phyloP scores from a whole-genome alignment of 345 rosid genomes.

The Lepidium sativum region DNA sequence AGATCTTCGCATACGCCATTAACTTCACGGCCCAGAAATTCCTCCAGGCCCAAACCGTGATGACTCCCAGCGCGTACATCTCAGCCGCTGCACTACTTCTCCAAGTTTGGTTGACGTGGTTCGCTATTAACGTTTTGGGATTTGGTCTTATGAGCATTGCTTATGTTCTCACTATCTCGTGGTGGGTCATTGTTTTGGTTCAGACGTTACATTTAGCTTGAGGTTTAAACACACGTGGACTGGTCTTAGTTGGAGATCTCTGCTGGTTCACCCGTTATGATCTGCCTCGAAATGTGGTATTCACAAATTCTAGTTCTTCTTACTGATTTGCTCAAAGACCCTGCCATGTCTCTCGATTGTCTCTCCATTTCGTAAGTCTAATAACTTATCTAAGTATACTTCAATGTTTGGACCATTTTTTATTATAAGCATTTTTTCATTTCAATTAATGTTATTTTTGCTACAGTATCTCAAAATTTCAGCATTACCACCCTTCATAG shows the following conservation, averaged over 20 bases:
- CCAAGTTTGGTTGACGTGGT: slow-evolving; percentile 52
- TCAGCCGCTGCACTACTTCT: slow-evolving; percentile 42
- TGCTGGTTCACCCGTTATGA: slow-evolving; percentile 76
- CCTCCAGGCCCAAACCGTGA: slow-evolving; percentile 60
- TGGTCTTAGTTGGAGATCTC: slow-evolving; percentile 58
- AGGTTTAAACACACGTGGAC: slow-evolving; percentile 58
- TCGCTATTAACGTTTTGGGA: slow-evolving; percentile 32
- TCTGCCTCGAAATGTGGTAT: slow-evolving; percentile 91
- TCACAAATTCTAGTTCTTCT: slow-evolving; percentile 62
- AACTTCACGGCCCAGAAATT: slow-evolving; percentile 66
- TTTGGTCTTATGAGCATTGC: slow-evolving; percentile 57
- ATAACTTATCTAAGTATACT: not conserved
- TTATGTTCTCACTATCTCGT: slow-evolving; percentile 59
- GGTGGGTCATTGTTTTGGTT: slow-evolving; percentile 75
- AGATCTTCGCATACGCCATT: slow-evolving; percentile 55
- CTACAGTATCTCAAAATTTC: slow-evolving; percentile 46
- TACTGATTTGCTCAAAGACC: slow-evolving; percentile 62
- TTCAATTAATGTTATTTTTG: not conserved
- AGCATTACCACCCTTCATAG: slow-evolving; percentile 58
- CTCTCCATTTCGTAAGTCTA: slow-evolving; percentile 68
- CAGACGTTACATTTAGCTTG: slow-evolving; percentile 40
- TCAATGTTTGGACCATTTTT: not conserved
- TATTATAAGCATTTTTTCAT: not conserved
- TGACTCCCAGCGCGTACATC: slow-evolving; percentile 56
- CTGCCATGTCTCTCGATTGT: slow-evolving; percentile 61